A percentile compares a stretch with the other conserved stretches of the same genome.
Conservation (phyloP, 2,329 filamentous ascomycete genomes). For the Penicillium freii region DNA sequence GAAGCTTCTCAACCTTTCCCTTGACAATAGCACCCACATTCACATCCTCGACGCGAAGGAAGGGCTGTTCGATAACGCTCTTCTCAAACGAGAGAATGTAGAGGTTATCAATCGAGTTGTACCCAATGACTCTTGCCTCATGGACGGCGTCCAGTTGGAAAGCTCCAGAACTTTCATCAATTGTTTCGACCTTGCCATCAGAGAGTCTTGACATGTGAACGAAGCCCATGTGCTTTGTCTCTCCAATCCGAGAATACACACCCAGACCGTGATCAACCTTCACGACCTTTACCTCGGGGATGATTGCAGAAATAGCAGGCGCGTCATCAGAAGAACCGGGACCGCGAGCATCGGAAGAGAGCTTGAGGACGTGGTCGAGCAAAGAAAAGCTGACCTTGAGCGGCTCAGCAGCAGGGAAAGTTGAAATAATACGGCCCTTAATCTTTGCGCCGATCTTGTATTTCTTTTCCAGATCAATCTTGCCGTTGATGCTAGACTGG, state of each 20-base stretch:
- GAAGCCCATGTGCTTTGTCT: constrained; percentile 70
- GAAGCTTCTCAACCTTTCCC: constrained; percentile 78
- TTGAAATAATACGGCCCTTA: constrained; percentile 84
- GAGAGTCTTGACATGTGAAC: constrained; percentile 92
- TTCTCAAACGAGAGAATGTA: constrained; percentile 83
- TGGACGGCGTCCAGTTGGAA: constrained; percentile 78
- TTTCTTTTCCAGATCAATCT: constrained; percentile 68
- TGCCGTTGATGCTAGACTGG: constrained; percentile 75
- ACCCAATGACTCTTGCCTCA: constrained; percentile 77
- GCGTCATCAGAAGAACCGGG: constrained; percentile 48
- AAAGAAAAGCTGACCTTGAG: constrained; percentile 86
- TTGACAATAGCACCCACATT: constrained; percentile 76
- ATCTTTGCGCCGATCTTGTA: constrained; percentile 82
- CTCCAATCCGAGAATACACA: constrained; percentile 71
- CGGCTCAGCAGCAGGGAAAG: constrained; percentile 72
- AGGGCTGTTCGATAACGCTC: constrained; percentile 79
- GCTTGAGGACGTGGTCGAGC: constrained; percentile 74
- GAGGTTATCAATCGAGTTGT: constrained; percentile 80
- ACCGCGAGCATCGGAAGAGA: constrained; percentile 44
- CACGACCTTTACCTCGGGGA: constrained; percentile 75
- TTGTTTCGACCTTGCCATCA: constrained; percentile 80
- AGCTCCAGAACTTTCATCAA: constrained; percentile 72
- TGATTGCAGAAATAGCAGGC: constrained; percentile 60
- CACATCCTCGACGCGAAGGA: constrained; percentile 88
- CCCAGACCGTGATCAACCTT: constrained; percentile 79